Evolutionary conservation across 768 basidiomycete species (phyloP), one percentile per base, ranked within the genome.

Genomic region (Pulveroboletus ravenelii): DNA sequence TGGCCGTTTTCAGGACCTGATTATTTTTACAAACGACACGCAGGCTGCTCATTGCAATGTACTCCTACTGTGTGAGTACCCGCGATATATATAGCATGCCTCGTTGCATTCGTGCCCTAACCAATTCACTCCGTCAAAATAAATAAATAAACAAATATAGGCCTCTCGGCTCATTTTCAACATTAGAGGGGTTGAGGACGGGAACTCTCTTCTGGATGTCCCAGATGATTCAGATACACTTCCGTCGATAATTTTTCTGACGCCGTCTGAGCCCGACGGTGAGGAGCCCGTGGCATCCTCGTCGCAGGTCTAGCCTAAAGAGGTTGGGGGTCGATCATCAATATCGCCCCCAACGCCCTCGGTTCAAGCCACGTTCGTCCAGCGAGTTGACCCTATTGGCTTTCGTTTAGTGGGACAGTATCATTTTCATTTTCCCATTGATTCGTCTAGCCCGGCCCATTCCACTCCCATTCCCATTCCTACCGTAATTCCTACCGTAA

Each of bases 1-100:
- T 23, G 2, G 2, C 20, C 20, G 20, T 23, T 4, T 23, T 23
- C 25, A 27, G 25, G 27, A 30, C 45, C 45, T 61, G 23, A 54
- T 51, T 27, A 6, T 27, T 27, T 27, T 27, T 27, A 41, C 43
- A 15, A 37, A 35, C 8, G 12, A 17, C n/a, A 40, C 40, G 10
- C 41, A 62, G 61, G 23, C 20, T 51, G 0, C 58, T 62, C 3
- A 29, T 62, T 8, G 50, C 55, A 1, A 44, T 42, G 13, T 62
- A 62, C 47, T 57, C 59, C 0, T 61, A 57, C 25, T 63, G 61
- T 17, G 61, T 62, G 50, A 48, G 62, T 57, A 51, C 18, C 2
- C 7, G 1, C 13, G 12, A 10, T 14, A 18, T 41, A 39, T 29
- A 10, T 18, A 2, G 8, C 8, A 4, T 41, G 35, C 34, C 20